Base-by-base conservation (phyloP, 192 early-diverging fungal genomes). In the Coemansia erecta region DNA sequence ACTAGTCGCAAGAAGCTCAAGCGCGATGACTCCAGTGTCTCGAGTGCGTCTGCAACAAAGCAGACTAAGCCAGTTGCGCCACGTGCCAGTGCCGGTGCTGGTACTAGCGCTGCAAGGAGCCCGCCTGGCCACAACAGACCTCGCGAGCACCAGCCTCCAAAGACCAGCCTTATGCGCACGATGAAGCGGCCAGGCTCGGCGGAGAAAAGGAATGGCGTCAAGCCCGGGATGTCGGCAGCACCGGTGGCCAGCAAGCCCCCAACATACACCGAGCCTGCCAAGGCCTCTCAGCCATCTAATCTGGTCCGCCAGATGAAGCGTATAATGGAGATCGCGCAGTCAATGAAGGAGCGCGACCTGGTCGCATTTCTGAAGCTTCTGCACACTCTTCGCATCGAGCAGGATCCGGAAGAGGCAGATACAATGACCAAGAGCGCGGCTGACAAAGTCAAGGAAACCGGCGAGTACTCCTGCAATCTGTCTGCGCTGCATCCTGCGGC, bases 321-420 rank as follows among this genome's bases (percentile, higher is more conserved):
- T 17, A 77, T 77, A 15, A 61, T 64, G 51, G 61, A 60, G 21
- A 19, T 50, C 19, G 68, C 61, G 19, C 44, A 47, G 17, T 10
- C 31, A 49, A 41, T 77, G 49, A 56, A 58, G 28, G 73, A 77
- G 33, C 53, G 18, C 6, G 41, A 56, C 17, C 18, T 70, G 39
- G 61, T 77, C 24, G 59, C 26, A 6, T 76, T 76, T 21, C 56
- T 76, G 44, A 54, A 46, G 15, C 64, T 76, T 44, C 57, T 76
- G 59, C 67, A 76, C 52, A 54, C 37, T 15, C 52, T 76, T 59
- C 73, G 73, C 9, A 59, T 76, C n/a, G 62, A 76, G 63, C 73
- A 76, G 60, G 67, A 76, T 48, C 73, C 73, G 12, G 67, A 70
- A 3, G 47, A n/a, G 40, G 67, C 67, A 8, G 63, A 18, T 4